These are phyloP conservation scores for Trametes elegans DNA, from an alignment of 768 basidiomycete genomes.

Conservation along the genomic window DNA sequence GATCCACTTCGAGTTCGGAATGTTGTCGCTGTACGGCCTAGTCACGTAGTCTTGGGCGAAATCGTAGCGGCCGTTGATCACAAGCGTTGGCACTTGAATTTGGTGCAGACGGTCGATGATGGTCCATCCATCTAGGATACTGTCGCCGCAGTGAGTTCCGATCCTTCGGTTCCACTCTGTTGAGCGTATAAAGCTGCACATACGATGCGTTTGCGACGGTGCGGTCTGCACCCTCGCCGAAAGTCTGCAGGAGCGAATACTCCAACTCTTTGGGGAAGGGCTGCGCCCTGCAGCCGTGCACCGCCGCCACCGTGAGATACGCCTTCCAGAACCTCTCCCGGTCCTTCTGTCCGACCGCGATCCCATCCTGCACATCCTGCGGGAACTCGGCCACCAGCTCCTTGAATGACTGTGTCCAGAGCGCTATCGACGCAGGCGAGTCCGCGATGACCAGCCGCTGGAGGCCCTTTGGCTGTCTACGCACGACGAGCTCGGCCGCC, in stretches of 20 bases:
- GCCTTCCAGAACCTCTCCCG: slow-evolving; percentile 42
- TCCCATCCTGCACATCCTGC: slow-evolving; percentile 37
- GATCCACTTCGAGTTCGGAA: slow-evolving; percentile 30
- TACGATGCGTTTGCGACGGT: slow-evolving; percentile 38
- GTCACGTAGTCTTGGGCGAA: slow-evolving; percentile 30
- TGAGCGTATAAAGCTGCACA: slow-evolving; percentile 33
- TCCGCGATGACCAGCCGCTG: slow-evolving; percentile 45
- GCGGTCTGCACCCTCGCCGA: slow-evolving; percentile 37
- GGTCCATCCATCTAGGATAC: slow-evolving; percentile 26
- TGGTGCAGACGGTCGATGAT: slow-evolving; percentile 28
- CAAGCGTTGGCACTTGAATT: slow-evolving; percentile 28
- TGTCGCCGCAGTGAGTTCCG: neutral
- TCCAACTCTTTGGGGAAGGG: slow-evolving; percentile 43
- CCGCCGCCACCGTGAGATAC: slow-evolving; percentile 38
- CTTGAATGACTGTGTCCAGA: slow-evolving; percentile 42
- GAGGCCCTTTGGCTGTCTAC: slow-evolving; percentile 43
- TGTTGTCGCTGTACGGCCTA: slow-evolving; percentile 24
- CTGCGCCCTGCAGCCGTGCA: slow-evolving; percentile 43
- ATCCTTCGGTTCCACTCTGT: too few relatives aligned
- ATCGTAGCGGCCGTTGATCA: slow-evolving; percentile 32
- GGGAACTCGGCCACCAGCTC: slow-evolving; percentile 41
- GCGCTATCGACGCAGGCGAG: slow-evolving; percentile 42
- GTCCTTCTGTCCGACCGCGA: slow-evolving; percentile 39
- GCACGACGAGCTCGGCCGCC: slow-evolving; percentile 39
- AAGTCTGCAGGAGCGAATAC: slow-evolving; percentile 31